Conservation (phyloP, 345 rosid genomes). For the Brassica nigra region DNA sequence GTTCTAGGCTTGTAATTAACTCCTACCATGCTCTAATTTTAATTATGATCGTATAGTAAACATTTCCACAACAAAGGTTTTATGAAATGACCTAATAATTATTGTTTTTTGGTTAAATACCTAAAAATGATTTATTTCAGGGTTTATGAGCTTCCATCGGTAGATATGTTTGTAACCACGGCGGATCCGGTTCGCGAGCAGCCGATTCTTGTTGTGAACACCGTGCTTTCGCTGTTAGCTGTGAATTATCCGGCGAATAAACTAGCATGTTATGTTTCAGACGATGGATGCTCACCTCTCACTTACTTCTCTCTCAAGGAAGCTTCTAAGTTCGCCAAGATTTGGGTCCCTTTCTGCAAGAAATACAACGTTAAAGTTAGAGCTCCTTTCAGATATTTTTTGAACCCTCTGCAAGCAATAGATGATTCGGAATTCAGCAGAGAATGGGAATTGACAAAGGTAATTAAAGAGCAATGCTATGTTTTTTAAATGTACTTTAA, state of each 20-base stretch:
- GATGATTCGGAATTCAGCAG: conserved; percentile 47
- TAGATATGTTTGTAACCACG: conserved; percentile 64
- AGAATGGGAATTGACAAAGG: conserved; percentile 58
- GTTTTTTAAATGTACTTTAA: not conserved
- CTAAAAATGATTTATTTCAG: conserved; percentile 29
- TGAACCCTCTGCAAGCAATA: not conserved
- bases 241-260: conserved; percentile 58
- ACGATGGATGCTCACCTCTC: conserved; percentile 65
- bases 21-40: not conserved
- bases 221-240: conserved; percentile 51
- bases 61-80: not conserved
- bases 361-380: conserved; percentile 52
- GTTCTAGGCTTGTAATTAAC: not conserved
- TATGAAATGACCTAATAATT: not conserved
- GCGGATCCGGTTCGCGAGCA: conserved; percentile 40
- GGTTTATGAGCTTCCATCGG: conserved; percentile 52
- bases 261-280: conserved; percentile 61
- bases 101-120: not conserved
- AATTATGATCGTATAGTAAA: not conserved
- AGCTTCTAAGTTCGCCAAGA: conserved; percentile 61
- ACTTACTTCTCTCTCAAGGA: conserved; percentile 61
- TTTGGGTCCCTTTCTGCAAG: conserved; percentile 79
- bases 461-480: conserved; percentile 10
- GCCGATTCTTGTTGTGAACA: conserved; percentile 38
- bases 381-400: conserved; percentile 75